Conservation (phyloP, 768 basidiomycete genomes). For the Pholiota conissans region DNA sequence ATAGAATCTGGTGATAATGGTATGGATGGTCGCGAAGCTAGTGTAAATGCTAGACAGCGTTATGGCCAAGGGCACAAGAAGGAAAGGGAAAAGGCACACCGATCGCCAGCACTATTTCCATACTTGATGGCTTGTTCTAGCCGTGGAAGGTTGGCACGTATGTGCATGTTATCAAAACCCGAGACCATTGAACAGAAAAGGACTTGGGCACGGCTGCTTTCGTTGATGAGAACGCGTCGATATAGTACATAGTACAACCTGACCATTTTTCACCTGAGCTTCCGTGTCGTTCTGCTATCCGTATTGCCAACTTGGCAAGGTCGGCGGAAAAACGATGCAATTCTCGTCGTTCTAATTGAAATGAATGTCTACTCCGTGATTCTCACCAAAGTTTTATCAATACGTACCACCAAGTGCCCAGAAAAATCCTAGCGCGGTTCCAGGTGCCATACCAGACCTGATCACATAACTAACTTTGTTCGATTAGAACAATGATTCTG, state of each 20-base stretch:
- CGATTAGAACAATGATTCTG: neutral
- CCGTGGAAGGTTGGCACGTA: conserved; percentile 59
- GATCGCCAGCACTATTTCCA: conserved; percentile 66
- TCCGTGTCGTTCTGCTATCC: conserved; percentile 66
- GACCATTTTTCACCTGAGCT: conserved; percentile 69
- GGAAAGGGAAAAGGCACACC: conserved; percentile 35
- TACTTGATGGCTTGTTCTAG: conserved; percentile 65
- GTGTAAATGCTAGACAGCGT: conserved; percentile 53
- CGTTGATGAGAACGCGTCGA: conserved; percentile 5
- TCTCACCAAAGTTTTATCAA: neutral
- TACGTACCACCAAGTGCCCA: conserved; percentile 63
- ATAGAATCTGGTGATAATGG: conserved; percentile 52
- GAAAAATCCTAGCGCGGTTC: conserved; percentile 71
- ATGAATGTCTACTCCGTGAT: conserved; percentile 27
- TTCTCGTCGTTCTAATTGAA: conserved; percentile 61
- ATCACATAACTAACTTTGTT: neutral
- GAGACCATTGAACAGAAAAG: conserved; percentile 64
- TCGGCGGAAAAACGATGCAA: conserved; percentile 69
- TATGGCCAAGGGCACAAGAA: neutral
- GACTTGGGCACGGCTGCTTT: conserved; percentile 55
- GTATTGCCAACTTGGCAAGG: conserved; percentile 63
- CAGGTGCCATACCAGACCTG: conserved; percentile 69
- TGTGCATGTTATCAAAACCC: conserved; percentile 65
- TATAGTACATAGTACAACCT: conserved; percentile 6
- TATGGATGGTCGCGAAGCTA: conserved; percentile 57